Evolutionary conservation across 2,329 filamentous ascomycete species (phyloP).

Genomic region (Penicillium decumbens): DNA sequence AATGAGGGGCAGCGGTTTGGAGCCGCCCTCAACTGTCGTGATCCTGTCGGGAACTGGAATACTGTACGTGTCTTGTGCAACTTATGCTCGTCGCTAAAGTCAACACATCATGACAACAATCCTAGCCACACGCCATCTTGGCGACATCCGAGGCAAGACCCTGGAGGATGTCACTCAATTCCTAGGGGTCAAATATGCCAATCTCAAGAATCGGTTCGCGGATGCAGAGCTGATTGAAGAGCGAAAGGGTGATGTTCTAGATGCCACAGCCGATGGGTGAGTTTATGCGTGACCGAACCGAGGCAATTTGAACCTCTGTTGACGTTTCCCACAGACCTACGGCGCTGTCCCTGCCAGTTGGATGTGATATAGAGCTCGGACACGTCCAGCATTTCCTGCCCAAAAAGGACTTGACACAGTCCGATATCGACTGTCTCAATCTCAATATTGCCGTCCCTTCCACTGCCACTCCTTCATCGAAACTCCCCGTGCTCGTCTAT

Average conservation of each 20-base stretch:
- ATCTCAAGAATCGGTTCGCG: constrained; percentile 32
- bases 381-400: constrained; percentile 49
- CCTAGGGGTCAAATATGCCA: constrained; percentile 38
- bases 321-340: constrained; percentile 28
- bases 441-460: constrained; percentile 50
- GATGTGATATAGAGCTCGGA: constrained; percentile 45
- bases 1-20: background rate
- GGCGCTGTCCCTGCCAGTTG: constrained; percentile 39
- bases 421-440: constrained; percentile 50
- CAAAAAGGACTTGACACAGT: constrained; percentile 36
- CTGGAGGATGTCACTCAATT: constrained; percentile 31
- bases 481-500: constrained; percentile 51
- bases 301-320: background rate
- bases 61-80: too few relatives aligned
- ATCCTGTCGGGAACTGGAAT: too few relatives aligned
- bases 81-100: background rate
- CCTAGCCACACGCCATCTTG: constrained; percentile 27
- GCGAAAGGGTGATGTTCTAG: constrained; percentile 22
- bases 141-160: constrained; percentile 26
- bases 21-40: background rate
- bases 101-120: background rate
- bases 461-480: constrained; percentile 20
- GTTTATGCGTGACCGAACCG: background rate
- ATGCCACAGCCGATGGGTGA: constrained; percentile 39
- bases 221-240: constrained; percentile 29